Base-by-base conservation (phyloP, 2,329 filamentous ascomycete species). In the Pseudocercospora musae region DNA sequence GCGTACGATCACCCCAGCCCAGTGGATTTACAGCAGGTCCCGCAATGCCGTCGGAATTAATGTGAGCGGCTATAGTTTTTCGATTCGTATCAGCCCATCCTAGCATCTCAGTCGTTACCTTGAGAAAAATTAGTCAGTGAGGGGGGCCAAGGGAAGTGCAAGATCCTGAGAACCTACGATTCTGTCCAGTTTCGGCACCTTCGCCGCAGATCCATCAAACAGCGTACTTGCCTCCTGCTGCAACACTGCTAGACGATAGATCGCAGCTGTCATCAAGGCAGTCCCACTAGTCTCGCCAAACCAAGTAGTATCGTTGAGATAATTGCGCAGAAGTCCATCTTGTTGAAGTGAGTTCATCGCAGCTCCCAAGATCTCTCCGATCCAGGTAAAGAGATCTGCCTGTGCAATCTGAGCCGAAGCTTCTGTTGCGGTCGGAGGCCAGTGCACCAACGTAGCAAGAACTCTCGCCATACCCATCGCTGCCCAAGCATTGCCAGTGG, bases 281-380 rank as follows among this genome's bases (percentile, higher is more conserved):
- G 80, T 84, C 9, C 81, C 81, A 13, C 79, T 77, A 5, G 79
- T 76, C 68, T 84, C 81, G 1, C 77, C 79, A 67, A 79, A 82
- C 78, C 79, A 82, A 3, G 54, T 61, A 1, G 37, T 58, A 27
- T 65, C 63, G 7, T 58, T 52, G 20, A 63, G 33, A 56, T 65
- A 65, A 18, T 68, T 66, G 13, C 60, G 63, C 52, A 68, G 29
- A 2, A 66, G 42, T 15, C 62, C 62, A 60, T 78, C 71, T 7
- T 71, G 73, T 37, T 58, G 64, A 0, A 29, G 23, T 13, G 67
- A 69, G 40, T 64, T 68, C 56, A 75, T 76, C 7, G 69, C 74
- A 5, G 70, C 76, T 59, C 78, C 69, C 53, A 80, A 46, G 58
- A 81, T 79, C 48, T 71, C 69, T 11, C 72, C 70, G 23, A 81